Evolutionary conservation across 1,139 yeast genomes (phyloP), one percentile per base, ranked within the genome.

Genomic region (Pichia sp.): DNA sequence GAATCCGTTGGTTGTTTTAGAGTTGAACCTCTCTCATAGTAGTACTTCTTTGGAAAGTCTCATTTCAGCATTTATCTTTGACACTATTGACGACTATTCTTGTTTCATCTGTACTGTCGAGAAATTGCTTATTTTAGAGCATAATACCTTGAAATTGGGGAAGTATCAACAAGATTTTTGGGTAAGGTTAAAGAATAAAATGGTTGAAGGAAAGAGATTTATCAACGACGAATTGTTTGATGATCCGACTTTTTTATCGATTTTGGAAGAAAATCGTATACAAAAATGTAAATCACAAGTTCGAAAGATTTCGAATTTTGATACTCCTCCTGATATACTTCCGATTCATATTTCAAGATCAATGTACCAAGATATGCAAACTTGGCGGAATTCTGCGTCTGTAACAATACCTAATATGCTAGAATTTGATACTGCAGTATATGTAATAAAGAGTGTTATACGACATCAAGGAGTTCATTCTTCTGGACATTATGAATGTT

Each of bases 381-480:
- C 85, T 3, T 72, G 82, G 3, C 75, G 95, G 56, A 90, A 88
- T 61, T 69, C 85, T 5, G 87, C 96, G 61, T 69, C 78, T 44
- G 90, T 90, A 5, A 60, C 69, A 4, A 92, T 83, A 53, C 61
- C 36, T 5, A 9, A 32, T 3, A 32, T 4, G 10, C 23, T 38
- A 2, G 28, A 31, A 8, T 29, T 38, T 16, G 6, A 71, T 5
- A 70, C 75, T 47, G 79, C 78, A 37, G 69, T 66, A 32, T 88
- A 86, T 60, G 68, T 69, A 49, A 68, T 92, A 36, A 75, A 73
- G 52, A 85, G 96, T 1, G 68, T 87, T 53, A 79, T 92, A 28
- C 73, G 87, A 50, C 98, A 92, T 59, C 78, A 81, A 44, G 98
- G 97, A 0, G 80, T 94, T 1, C 97, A 92, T 62, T 75, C 83